phyloP scores from a whole-genome alignment of 441 rosid species.

The Capsella rubella region DNA sequence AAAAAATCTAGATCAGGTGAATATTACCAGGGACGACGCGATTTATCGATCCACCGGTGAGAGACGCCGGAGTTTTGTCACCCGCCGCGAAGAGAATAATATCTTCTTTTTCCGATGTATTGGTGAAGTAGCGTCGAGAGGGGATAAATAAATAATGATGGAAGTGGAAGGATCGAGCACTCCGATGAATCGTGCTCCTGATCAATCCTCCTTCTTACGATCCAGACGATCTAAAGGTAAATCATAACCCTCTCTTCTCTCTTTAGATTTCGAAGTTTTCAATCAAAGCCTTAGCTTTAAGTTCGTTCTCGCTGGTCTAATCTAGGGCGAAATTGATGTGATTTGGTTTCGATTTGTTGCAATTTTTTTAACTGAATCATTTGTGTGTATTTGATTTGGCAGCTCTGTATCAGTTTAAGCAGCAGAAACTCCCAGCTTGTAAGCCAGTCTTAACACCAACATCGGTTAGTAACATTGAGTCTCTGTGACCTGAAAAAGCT shows the following conservation, averaged over 20 bases:
- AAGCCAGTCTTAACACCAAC: constrained; percentile 83
- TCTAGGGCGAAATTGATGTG: not conserved
- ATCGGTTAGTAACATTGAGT: constrained; percentile 58
- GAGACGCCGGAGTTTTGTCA: not conserved
- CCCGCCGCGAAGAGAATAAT: constrained; percentile 3
- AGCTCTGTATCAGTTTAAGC: constrained; percentile 74
- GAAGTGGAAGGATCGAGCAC: constrained; percentile 52
- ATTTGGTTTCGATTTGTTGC: constrained; percentile 9
- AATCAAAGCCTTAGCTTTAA: not conserved
- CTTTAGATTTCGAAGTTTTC: not conserved
- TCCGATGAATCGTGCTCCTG: constrained; percentile 41
- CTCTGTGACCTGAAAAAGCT: not conserved
- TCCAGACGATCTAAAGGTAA: constrained; percentile 52
- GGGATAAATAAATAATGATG: constrained; percentile 42
- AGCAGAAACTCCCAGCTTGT: constrained; percentile 88
- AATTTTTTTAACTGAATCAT: not conserved
- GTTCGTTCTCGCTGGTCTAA: not conserved
- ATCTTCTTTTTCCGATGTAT: constrained; percentile 25
- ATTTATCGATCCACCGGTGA: no score
- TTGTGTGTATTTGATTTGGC: constrained; percentile 36
- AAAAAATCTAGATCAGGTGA: no score
- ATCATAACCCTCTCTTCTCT: not conserved
- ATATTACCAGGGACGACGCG: no score
- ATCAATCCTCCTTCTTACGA: constrained; percentile 44
- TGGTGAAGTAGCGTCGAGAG: constrained; percentile 23